Conservation (phyloP, 2,329 filamentous ascomycete genomes). For the Fusarium sublunatum region DNA sequence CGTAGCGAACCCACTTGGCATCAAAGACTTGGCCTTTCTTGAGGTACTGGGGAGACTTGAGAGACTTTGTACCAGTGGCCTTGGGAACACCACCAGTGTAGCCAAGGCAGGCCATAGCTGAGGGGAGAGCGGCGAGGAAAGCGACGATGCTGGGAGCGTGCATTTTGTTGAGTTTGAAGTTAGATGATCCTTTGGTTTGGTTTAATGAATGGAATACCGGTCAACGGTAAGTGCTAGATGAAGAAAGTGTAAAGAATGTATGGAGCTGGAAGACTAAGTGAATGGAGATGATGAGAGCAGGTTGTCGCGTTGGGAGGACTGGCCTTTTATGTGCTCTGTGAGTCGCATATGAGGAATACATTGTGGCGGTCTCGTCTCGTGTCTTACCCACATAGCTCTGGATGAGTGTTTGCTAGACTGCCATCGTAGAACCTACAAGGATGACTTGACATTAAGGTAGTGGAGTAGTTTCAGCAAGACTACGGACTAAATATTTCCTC, state of each 20-base stretch:
- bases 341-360: not conserved
- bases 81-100: conserved; percentile 48
- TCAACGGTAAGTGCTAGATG: conserved; percentile 7
- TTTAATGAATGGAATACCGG: conserved; percentile 7
- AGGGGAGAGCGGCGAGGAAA: conserved; percentile 35
- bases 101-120: conserved; percentile 48
- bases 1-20: conserved; percentile 52
- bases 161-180: conserved; percentile 24
- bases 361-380: not conserved
- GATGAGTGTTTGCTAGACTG: not conserved
- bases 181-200: not conserved
- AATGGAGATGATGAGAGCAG: not conserved
- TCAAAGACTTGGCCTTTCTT: conserved; percentile 46
- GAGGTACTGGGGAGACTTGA: conserved; percentile 48
- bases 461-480: not conserved
- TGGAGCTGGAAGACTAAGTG: not conserved
- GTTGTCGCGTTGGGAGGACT: not conserved
- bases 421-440: not conserved
- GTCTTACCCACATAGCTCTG: not conserved
- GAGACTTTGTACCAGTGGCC: conserved; percentile 45
- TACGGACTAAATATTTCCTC: conserved; percentile 5
- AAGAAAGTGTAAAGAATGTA: not conserved
- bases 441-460: not conserved
- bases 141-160: conserved; percentile 29
- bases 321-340: not conserved